These are phyloP conservation scores for Neurospora sp. DNA, from an alignment of 495 filamentous ascomycete species.

Conservation along the genomic window DNA sequence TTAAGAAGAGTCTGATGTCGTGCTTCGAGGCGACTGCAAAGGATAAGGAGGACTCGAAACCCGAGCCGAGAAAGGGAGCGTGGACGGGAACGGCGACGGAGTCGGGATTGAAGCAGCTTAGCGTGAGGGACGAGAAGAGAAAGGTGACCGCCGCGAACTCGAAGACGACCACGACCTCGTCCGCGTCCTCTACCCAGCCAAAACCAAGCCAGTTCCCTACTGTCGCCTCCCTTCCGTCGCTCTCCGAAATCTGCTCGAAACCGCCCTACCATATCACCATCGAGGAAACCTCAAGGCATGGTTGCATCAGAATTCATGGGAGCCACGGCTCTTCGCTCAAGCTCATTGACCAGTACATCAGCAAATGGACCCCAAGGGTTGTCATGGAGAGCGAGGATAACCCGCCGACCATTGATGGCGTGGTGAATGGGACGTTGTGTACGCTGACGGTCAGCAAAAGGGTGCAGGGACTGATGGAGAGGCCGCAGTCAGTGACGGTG, in stretches of 20 bases:
- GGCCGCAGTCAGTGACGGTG: constrained; percentile 11
- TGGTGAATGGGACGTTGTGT: background rate
- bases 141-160: constrained; percentile 21
- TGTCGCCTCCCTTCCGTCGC: constrained; percentile 19
- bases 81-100: background rate
- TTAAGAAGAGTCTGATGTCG: background rate
- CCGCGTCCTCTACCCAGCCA: background rate
- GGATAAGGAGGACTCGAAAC: constrained; percentile 8
- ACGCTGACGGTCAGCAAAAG: background rate
- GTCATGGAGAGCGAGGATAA: background rate
- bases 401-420: background rate
- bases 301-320: constrained; percentile 22
- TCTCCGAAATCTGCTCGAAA: constrained; percentile 26
- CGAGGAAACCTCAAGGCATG: background rate
- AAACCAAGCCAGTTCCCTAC: constrained; percentile 17
- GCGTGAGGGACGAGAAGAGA: constrained; percentile 3
- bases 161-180: constrained; percentile 1
- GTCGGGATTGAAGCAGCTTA: background rate
- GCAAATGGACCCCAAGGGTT: background rate
- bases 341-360: constrained; percentile 6
- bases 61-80: background rate
- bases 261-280: constrained; percentile 33
- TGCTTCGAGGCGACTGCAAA: background rate
- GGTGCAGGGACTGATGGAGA: background rate
- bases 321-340: constrained; percentile 32